Percentiles rank a stretch among this genome's conserved stretches.
phyloP scores from a whole-genome alignment of 106 monocot genomes.

The Amphibolis antarctica region DNA sequence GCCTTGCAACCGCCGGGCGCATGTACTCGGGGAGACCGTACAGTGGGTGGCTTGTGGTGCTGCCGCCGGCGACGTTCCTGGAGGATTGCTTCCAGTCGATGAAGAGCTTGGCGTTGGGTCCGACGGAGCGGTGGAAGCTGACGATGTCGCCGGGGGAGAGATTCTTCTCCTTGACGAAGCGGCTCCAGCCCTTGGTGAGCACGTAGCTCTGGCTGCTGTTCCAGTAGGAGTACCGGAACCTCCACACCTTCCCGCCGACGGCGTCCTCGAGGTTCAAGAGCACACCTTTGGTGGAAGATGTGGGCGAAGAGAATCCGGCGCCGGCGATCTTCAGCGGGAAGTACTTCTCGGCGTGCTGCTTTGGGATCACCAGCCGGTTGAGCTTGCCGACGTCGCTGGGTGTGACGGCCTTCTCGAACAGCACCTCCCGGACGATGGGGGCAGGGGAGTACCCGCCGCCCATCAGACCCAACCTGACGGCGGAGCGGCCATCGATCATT shows the following conservation, averaged over 20 bases:
- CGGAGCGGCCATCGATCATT: not conserved
- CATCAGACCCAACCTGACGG: not conserved
- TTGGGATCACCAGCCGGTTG: conserved; percentile 53
- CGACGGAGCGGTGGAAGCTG: conserved; percentile 24
- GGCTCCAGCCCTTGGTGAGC: conserved; percentile 77
- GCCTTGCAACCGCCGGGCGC: not conserved
- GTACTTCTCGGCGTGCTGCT: conserved; percentile 73
- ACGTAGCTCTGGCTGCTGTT: conserved; percentile 92
- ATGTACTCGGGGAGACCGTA: not conserved
- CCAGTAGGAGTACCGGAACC: conserved; percentile 83
- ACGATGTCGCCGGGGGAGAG: conserved; percentile 41
- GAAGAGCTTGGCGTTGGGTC: conserved; percentile 15
- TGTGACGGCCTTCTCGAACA: conserved; percentile 62
- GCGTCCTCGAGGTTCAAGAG: conserved; percentile 55
- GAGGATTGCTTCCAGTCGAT: conserved; percentile 37
- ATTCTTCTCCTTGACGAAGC: conserved; percentile 74
- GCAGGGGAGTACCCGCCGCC: not conserved
- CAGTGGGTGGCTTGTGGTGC: not conserved
- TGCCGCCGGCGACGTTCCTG: not conserved
- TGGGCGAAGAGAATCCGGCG: not conserved
- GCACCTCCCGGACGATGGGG: conserved; percentile 16
- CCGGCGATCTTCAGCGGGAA: conserved; percentile 28
- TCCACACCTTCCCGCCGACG: conserved; percentile 46
- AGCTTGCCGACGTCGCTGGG: conserved; percentile 74
- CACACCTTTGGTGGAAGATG: conserved; percentile 17